Evolutionary conservation across 2,329 filamentous ascomycete genomes (phyloP).

Genomic region (Fusarium pilosicola): DNA sequence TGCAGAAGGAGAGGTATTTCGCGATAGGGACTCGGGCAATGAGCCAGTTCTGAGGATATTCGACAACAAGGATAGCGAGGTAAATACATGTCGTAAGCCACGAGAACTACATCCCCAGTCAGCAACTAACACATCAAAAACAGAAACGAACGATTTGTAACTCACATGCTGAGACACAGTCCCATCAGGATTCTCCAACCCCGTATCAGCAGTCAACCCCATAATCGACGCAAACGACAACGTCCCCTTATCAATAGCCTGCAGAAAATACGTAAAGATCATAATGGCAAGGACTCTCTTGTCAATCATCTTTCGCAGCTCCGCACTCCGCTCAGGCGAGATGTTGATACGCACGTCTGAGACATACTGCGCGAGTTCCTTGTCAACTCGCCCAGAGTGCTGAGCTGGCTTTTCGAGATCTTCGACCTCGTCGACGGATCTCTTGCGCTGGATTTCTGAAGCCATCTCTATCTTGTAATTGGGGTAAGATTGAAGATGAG

Average conservation of each 20-base stretch:
- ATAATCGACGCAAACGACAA: conserved; percentile 73
- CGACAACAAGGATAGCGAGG: conserved; percentile 74
- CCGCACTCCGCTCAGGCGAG: conserved; percentile 65
- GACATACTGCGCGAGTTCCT: conserved; percentile 74
- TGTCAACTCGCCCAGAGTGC: conserved; percentile 66
- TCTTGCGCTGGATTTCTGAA: conserved; percentile 25
- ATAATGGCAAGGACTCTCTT: conserved; percentile 74
- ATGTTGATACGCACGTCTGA: conserved; percentile 66
- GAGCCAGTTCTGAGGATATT: conserved; percentile 74
- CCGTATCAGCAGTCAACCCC: conserved; percentile 63
- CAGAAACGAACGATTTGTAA: accelerated
- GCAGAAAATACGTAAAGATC: conserved; percentile 78
- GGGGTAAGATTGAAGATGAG: not conserved
- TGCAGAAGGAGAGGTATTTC: conserved; percentile 72
- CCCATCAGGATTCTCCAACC: conserved; percentile 54
- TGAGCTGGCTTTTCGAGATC: conserved; percentile 56
- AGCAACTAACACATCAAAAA: accelerated
- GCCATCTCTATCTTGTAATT: conserved; percentile 6
- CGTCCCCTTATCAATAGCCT: conserved; percentile 75
- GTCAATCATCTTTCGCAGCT: conserved; percentile 74
- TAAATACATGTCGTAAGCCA: conserved; percentile 82
- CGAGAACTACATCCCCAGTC: conserved; percentile 35
- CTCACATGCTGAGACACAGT: conserved; percentile 33
- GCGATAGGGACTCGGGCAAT: conserved; percentile 72
- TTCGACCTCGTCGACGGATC: conserved; percentile 42